These are phyloP conservation scores for Daldinia sp. DNA, from an alignment of 2,329 filamentous ascomycete genomes.

Conservation along the genomic window DNA sequence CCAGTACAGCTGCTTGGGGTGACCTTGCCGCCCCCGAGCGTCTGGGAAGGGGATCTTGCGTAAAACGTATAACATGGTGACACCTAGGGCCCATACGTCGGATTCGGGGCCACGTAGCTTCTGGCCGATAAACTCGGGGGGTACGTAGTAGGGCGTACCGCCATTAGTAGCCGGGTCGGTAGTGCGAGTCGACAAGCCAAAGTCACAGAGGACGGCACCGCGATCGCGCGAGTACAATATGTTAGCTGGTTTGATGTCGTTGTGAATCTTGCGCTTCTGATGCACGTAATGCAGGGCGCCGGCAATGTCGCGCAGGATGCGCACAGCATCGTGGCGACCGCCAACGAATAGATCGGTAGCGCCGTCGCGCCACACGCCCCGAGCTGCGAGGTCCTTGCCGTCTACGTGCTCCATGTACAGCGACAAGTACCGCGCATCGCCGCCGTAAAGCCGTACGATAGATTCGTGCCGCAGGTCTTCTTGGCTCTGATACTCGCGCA, in stretches of 20 bases:
- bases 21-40: slow-evolving; percentile 56
- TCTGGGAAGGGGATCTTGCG: slow-evolving; percentile 65
- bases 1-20: slow-evolving; percentile 64
- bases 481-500: slow-evolving; percentile 65
- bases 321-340: slow-evolving; percentile 56
- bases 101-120: slow-evolving; percentile 63
- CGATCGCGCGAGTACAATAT: slow-evolving; percentile 67
- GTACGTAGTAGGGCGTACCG: slow-evolving; percentile 69
- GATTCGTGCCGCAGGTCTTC: slow-evolving; percentile 63
- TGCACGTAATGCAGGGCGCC: slow-evolving; percentile 66
- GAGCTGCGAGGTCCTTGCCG: slow-evolving; percentile 61
- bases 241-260: slow-evolving; percentile 70
- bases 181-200: slow-evolving; percentile 62
- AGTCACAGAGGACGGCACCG: slow-evolving; percentile 68
- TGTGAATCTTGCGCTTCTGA: slow-evolving; percentile 62
- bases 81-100: slow-evolving; percentile 67
- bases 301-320: slow-evolving; percentile 63
- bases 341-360: slow-evolving; percentile 61
- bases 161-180: slow-evolving; percentile 58
- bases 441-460: slow-evolving; percentile 66
- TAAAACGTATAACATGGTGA: slow-evolving; percentile 68
- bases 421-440: slow-evolving; percentile 66
- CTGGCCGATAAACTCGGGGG: slow-evolving; percentile 66
- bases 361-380: slow-evolving; percentile 58
- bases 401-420: slow-evolving; percentile 70